Evolutionary conservation across 805 yeast species (phyloP).

Genomic region (Yamadazyma takamatsuzukensis): DNA sequence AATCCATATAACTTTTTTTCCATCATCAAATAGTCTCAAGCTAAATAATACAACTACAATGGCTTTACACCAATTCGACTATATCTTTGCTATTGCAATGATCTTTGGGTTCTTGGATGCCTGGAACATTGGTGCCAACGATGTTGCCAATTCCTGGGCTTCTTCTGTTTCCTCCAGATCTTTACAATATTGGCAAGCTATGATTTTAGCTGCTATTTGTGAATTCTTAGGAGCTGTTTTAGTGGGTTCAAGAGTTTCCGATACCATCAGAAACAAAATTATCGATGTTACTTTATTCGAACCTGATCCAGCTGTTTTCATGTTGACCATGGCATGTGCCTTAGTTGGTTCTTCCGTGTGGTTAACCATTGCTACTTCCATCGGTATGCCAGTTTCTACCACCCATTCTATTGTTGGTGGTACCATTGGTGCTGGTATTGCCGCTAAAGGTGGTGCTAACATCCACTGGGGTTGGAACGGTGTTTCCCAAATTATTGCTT

Average conservation of each 20-base stretch:
- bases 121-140: slow-evolving; percentile 78
- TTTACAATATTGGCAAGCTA: slow-evolving; percentile 70
- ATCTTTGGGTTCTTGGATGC: slow-evolving; percentile 75
- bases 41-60: slow-evolving; percentile 13
- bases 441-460: slow-evolving; percentile 59
- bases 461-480: slow-evolving; percentile 77
- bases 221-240: slow-evolving; percentile 74
- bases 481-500: slow-evolving; percentile 67
- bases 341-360: slow-evolving; percentile 69
- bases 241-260: slow-evolving; percentile 72
- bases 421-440: slow-evolving; percentile 70
- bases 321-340: slow-evolving; percentile 76
- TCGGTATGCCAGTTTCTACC: slow-evolving; percentile 79
- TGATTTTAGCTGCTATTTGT: slow-evolving; percentile 65
- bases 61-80: slow-evolving; percentile 57
- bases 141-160: slow-evolving; percentile 77
- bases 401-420: slow-evolving; percentile 80
- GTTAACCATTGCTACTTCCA: slow-evolving; percentile 61
- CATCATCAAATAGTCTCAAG: background rate
- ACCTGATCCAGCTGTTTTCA: slow-evolving; percentile 62
- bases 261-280: slow-evolving; percentile 65
- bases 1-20: background rate
- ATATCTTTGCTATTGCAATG: slow-evolving; percentile 65
- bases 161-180: slow-evolving; percentile 72
- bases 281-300: slow-evolving; percentile 48